A percentile compares a stretch with the other conserved stretches of the same genome.
Evolutionary conservation across 2,329 filamentous ascomycete genomes (phyloP).

Genomic region (Chrysoporthe austroafricana): DNA sequence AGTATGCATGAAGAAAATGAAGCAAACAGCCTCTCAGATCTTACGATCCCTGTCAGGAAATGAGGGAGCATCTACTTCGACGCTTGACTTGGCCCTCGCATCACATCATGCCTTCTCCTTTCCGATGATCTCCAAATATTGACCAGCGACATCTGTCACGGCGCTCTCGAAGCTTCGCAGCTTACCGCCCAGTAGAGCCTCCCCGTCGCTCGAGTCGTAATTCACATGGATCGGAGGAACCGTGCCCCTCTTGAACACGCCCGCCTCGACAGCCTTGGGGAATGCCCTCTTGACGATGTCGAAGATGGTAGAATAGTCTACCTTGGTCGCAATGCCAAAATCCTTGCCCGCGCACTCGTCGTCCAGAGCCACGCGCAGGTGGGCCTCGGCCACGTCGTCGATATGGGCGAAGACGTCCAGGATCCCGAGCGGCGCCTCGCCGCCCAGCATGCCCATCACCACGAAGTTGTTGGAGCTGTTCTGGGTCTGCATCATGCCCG

Average conservation of each 20-base stretch:
- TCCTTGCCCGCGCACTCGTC: constrained; percentile 27
- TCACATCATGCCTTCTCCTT: constrained; percentile 5
- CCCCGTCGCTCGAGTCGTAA: constrained; percentile 24
- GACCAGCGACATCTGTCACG: constrained; percentile 15
- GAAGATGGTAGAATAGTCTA: constrained; percentile 32
- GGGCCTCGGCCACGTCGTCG: constrained; percentile 33
- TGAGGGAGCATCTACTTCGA: too few species aligned
- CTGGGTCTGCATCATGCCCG: constrained; percentile 31
- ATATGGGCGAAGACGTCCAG: constrained; percentile 29
- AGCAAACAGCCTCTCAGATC: too few species aligned
- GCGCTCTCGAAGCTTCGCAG: constrained; percentile 19
- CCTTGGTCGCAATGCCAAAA: constrained; percentile 31
- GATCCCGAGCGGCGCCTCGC: constrained; percentile 29
- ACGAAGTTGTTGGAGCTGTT: constrained; percentile 38
- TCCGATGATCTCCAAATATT: constrained; percentile 19
- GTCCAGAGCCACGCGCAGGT: constrained; percentile 32
- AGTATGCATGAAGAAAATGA: too few species aligned
- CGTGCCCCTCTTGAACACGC: constrained; percentile 33
- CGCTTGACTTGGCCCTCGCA: too few species aligned
- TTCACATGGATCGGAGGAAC: constrained; percentile 24
- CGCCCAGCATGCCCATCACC: constrained; percentile 32
- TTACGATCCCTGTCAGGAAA: too few species aligned
- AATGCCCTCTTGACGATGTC: constrained; percentile 32
- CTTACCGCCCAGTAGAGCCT: constrained; percentile 8
- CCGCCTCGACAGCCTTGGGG: constrained; percentile 33